phyloP scores from a whole-genome alignment of 2,329 filamentous ascomycete genomes.

The Beauveria australis region DNA sequence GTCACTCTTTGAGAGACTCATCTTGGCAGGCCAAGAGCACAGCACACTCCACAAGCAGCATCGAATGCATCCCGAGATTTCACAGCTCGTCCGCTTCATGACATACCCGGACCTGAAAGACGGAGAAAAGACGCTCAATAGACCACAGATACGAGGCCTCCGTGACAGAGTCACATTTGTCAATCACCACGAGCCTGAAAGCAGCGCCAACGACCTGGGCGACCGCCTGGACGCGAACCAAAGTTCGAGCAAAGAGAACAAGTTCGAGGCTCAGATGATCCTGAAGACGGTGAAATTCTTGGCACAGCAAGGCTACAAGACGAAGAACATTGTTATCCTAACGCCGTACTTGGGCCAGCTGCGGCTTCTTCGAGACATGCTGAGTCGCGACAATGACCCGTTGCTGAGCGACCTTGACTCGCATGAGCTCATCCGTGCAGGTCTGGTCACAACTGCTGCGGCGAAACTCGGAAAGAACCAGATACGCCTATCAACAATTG shows the following conservation, averaged over 20 bases:
- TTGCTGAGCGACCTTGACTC: conserved; percentile 62
- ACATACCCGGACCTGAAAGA: conserved; percentile 57
- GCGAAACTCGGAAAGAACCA: conserved; percentile 39
- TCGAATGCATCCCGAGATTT: conserved; percentile 62
- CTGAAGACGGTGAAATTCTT: conserved; percentile 58
- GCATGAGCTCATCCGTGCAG: conserved; percentile 49
- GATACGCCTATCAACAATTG: conserved; percentile 60
- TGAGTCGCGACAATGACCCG: conserved; percentile 52
- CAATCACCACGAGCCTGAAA: conserved; percentile 52
- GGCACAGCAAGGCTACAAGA: conserved; percentile 62
- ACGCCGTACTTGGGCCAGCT: conserved; percentile 68
- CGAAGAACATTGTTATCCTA: conserved; percentile 56
- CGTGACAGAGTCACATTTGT: conserved; percentile 55
- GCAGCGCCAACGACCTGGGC: conserved; percentile 28
- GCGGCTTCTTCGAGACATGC: conserved; percentile 42
- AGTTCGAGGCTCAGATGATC: conserved; percentile 58
- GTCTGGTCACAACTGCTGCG: conserved; percentile 46
- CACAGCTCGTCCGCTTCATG: conserved; percentile 44
- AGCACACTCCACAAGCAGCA: conserved; percentile 53
- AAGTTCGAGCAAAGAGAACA: conserved; percentile 50
- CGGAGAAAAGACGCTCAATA: conserved; percentile 36
- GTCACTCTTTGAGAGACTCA: conserved; percentile 62
- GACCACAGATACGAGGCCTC: conserved; percentile 46
- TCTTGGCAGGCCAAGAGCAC: conserved; percentile 45
- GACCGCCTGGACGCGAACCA: conserved; percentile 43